Conservation (phyloP, 192 early-diverging fungal genomes). For the Coemansia pectinata region DNA sequence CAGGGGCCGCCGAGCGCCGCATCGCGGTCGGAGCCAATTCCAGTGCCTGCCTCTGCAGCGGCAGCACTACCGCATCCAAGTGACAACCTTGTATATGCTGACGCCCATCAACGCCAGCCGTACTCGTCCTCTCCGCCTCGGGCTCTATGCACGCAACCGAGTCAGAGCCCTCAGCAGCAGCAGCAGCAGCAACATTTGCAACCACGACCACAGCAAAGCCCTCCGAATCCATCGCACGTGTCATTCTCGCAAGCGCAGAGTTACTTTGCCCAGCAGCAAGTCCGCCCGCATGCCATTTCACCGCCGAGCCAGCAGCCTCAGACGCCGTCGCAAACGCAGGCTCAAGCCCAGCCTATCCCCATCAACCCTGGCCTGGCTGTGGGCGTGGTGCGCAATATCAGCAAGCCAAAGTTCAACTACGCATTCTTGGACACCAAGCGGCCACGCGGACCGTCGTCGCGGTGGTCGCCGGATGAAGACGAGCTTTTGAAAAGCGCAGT, state of each 20-base stretch:
- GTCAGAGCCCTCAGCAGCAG: constrained; percentile 15
- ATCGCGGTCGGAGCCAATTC: constrained; percentile 4
- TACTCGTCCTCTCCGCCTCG: constrained; percentile 23
- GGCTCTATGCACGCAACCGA: constrained; percentile 4
- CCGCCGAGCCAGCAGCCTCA: constrained; percentile 9
- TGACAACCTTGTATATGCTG: constrained; percentile 15
- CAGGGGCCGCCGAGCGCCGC: constrained; percentile 8
- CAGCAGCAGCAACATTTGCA: constrained; percentile 23
- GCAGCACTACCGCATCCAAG: constrained; percentile 15
- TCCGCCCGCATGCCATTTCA: constrained; percentile 1
- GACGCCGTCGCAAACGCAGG: background rate
- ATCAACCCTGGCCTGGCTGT: constrained; percentile 5
- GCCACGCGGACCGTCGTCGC: constrained; percentile 44
- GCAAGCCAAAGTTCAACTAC: constrained; percentile 56
- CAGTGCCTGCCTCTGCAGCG: constrained; percentile 12
- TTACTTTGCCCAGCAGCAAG: constrained; percentile 23
- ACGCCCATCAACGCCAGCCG: constrained; percentile 11
- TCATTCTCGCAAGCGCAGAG: constrained; percentile 31
- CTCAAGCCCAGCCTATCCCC: constrained; percentile 15
- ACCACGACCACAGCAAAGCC: constrained; percentile 14
- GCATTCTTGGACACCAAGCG: constrained; percentile 53
- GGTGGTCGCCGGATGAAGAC: constrained; percentile 48
- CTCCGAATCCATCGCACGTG: constrained; percentile 20
- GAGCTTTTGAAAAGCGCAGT: constrained; percentile 42
- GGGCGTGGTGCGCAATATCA: constrained; percentile 19